Evolutionary conservation across 2,329 filamentous ascomycete genomes (phyloP), one percentile per base, ranked within the genome.

Genomic region (Pseudocercospora vitis): DNA sequence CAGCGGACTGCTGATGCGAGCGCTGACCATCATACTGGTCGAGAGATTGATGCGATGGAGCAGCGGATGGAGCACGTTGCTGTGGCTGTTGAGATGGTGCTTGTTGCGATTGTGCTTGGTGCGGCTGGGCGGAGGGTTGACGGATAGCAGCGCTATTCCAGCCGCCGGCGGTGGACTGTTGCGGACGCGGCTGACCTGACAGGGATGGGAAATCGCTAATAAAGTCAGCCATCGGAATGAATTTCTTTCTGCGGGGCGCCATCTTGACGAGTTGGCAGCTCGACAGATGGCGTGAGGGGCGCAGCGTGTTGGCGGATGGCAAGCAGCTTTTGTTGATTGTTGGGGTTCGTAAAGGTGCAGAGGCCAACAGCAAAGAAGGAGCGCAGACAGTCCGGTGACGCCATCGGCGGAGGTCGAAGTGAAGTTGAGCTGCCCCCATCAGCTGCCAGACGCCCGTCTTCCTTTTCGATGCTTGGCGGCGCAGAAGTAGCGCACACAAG

Each of bases 181-280:
- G 76, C 59, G 79, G 74, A 65, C 82, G 80, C 26, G 81, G 75
- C 14, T 77, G 76, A 52, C 80, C 79, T 39, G 81, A 83, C 62
- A 85, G 71, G 8, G 80, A 82, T 42, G 82, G 82, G 53, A 85
- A 85, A 65, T 85, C 82, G 65, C 82, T 85, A 57, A 46, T n/a
- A 42, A 56, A 62, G 46, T 50, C 57, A 49, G 54, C 66, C 14
- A 29, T 53, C 31, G 24, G 21, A 39, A n/a, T 18, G 29, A 3
- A 21, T 21, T 21, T 54, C 24, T 19, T 11, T 19, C 21, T 40
- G 9, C 23, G 21, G 28, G 23, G n/a, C 33, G 39, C 26, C 44
- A 44, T 54, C 31, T 45, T 53, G 35, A 9, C 26, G 35, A 47
- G 46, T 26, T 35, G 29, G 42, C 50, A 23, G 50, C 40, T 48